Evolutionary conservation across 2,329 filamentous ascomycete species (phyloP).

Genomic region (Didymella glomerata): DNA sequence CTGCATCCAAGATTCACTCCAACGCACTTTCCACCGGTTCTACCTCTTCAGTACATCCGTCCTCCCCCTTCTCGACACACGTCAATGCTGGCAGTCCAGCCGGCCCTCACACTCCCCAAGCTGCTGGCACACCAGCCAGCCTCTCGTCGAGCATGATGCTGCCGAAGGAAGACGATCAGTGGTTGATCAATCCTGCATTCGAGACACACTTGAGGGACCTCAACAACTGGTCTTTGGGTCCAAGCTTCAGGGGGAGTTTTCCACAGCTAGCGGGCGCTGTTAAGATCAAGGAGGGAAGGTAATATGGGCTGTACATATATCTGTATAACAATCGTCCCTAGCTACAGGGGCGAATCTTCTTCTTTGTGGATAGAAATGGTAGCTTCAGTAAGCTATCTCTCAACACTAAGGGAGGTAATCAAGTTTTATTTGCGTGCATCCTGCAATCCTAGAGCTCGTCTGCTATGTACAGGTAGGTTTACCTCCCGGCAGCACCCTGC

Average conservation of each 20-base stretch:
- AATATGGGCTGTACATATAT: not conserved
- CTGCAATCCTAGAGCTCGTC: too few relatives aligned
- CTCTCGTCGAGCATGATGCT: slow-evolving; percentile 15
- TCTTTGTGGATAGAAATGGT: too few relatives aligned
- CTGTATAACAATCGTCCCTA: too few relatives aligned
- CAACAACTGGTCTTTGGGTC: slow-evolving; percentile 83
- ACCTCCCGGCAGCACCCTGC: not conserved
- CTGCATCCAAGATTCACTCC: slow-evolving; percentile 48
- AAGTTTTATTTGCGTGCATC: too few relatives aligned
- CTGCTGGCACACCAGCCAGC: slow-evolving; percentile 32
- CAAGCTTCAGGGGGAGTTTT: slow-evolving; percentile 71
- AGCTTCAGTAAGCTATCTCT: too few relatives aligned
- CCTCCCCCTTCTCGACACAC: slow-evolving; percentile 43
- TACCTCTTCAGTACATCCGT: slow-evolving; percentile 32
- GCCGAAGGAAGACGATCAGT: slow-evolving; percentile 61
- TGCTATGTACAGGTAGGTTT: too few relatives aligned
- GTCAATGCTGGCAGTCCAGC: slow-evolving; percentile 42
- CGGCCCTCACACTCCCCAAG: slow-evolving; percentile 35
- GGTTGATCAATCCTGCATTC: slow-evolving; percentile 86
- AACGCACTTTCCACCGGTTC: slow-evolving; percentile 33
- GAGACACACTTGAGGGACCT: slow-evolving; percentile 78
- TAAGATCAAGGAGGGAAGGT: slow-evolving; percentile 45
- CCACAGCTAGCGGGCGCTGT: slow-evolving; percentile 60
- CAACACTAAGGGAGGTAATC: too few relatives aligned
- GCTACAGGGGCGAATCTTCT: too few relatives aligned